Evolutionary conservation across 108 stramenopile genomes (phyloP).

Genomic region (Aurantiochytrium sp.): DNA sequence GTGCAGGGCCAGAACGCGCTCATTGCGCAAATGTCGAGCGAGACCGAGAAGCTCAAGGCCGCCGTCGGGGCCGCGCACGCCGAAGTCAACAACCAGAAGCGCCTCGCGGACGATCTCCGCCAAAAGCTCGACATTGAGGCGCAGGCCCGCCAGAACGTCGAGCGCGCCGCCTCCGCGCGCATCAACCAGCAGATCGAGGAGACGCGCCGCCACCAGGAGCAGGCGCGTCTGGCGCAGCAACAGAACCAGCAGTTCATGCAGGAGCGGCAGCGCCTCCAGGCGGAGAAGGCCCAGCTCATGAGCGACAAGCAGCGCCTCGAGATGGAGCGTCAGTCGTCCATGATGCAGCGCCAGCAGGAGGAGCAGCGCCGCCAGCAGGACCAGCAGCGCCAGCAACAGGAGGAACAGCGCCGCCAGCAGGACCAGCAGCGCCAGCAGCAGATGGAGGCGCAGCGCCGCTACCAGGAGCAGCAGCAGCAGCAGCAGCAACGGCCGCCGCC

Average conservation of each 20-base stretch:
- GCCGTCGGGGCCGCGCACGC: background rate
- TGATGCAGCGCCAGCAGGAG: background rate
- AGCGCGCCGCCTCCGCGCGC: background rate
- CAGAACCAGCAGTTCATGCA: conserved; percentile 24
- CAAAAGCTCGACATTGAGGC: background rate
- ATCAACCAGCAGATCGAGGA: conserved; percentile 18
- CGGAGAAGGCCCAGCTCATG: background rate
- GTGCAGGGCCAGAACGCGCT: conserved; percentile 10
- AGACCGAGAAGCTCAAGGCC: conserved; percentile 4
- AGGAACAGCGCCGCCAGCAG: background rate
- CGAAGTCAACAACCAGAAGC: background rate
- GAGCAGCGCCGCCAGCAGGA: background rate
- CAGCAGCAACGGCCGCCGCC: conserved; percentile 7
- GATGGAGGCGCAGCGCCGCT: background rate
- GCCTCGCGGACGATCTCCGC: background rate
- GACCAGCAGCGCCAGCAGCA: background rate
- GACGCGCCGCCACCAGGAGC: conserved; percentile 17
- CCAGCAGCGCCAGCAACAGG: conserved; percentile 1
- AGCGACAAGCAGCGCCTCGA: background rate
- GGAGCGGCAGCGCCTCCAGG: background rate
- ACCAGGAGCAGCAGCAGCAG: conserved; percentile 20
- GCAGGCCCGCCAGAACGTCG: background rate
- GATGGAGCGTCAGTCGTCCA: background rate
- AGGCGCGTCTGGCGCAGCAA: background rate
- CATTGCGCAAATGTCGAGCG: background rate